phyloP scores from a whole-genome alignment of 2,329 filamentous ascomycete species.

The Claviceps spartinae region DNA sequence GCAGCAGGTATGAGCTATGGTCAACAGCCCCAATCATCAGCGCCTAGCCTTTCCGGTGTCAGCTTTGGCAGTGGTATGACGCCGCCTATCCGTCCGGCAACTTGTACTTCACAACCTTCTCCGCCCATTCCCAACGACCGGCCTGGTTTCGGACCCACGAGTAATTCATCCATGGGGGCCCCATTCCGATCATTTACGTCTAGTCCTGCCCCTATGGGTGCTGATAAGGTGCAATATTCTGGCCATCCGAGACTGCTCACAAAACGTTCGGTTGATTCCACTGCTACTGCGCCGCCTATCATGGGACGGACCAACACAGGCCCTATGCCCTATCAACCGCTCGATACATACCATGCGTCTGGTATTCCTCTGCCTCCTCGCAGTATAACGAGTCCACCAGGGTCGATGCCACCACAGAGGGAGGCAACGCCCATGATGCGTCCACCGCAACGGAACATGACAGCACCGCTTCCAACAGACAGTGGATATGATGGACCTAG shows the following conservation, averaged over 20 bases:
- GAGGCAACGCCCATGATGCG: slow-evolving; percentile 19
- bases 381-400: slow-evolving; percentile 25
- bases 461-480: slow-evolving; percentile 20
- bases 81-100: slow-evolving; percentile 21
- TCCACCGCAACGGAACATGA: slow-evolving; percentile 31
- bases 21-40: slow-evolving; percentile 21
- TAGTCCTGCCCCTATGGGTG: slow-evolving; percentile 17
- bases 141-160: slow-evolving; percentile 8
- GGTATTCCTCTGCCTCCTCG: slow-evolving; percentile 13
- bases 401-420: slow-evolving; percentile 11
- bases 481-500: slow-evolving; percentile 9
- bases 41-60: slow-evolving; percentile 19
- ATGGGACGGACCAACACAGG: slow-evolving; percentile 4
- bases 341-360: slow-evolving; percentile 12
- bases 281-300: slow-evolving; percentile 9
- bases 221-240: slow-evolving; percentile 18
- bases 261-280: slow-evolving; percentile 18
- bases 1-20: slow-evolving; percentile 48
- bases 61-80: slow-evolving; percentile 9
- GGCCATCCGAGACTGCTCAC: slow-evolving; percentile 20
- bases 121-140: slow-evolving; percentile 12
- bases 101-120: slow-evolving; percentile 22
- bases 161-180: slow-evolving; percentile 7
- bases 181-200: slow-evolving; percentile 14
- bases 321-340: slow-evolving; percentile 9